A percentile compares a stretch with the other conserved stretches of the same genome.
These are phyloP conservation scores for Fagus crenata DNA, from an alignment of 306 rosid species.

Conservation along the genomic window DNA sequence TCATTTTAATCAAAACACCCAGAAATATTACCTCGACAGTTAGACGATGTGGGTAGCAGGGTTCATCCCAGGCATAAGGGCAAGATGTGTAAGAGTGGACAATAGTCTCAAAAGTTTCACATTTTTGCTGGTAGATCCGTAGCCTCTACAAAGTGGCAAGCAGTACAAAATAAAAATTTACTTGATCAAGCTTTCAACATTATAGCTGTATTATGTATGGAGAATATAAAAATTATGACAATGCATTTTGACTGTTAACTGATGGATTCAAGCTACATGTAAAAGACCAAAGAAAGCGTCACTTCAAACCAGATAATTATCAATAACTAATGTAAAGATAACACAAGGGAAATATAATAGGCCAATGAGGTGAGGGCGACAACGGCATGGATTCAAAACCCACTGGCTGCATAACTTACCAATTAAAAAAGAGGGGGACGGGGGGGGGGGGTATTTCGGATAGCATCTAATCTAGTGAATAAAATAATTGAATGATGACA, in stretches of 20 bases:
- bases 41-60: slow-evolving; percentile 88
- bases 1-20: neutral
- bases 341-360: no score
- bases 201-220: neutral
- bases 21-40: slow-evolving; percentile 63
- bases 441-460: neutral
- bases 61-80: slow-evolving; percentile 96
- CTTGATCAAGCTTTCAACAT: neutral
- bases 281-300: neutral
- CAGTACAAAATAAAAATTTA: slow-evolving; percentile 18
- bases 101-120: slow-evolving; percentile 82
- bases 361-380: no score
- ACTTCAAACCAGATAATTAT: neutral
- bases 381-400: no score
- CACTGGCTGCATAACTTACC: no score
- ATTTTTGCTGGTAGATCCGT: slow-evolving; percentile 84
- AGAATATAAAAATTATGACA: neutral
- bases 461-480: slow-evolving; percentile 13
- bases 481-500: slow-evolving; percentile 25
- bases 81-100: slow-evolving; percentile 73
- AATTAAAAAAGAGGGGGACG: no score
- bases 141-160: slow-evolving; percentile 60
- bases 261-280: neutral
- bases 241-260: neutral
- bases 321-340: no score